Evolutionary conservation across 2,329 filamentous ascomycete genomes (phyloP), one percentile per base, ranked within the genome.

Genomic region (Neofusicoccum umdonicola): DNA sequence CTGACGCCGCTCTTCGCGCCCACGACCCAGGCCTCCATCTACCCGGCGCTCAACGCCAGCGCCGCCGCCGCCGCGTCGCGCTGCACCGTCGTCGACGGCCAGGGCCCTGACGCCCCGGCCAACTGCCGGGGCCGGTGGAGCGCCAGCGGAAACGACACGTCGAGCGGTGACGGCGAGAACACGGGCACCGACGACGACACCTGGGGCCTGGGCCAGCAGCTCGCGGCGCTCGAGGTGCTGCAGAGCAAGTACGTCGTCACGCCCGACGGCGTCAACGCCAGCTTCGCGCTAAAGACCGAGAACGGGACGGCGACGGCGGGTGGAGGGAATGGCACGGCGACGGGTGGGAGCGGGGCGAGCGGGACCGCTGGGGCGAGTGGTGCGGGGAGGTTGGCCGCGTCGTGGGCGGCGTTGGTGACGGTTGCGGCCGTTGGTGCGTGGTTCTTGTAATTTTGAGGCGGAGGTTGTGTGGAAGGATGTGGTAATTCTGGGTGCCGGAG

Each of bases 191-290:
- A 22, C 68, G 84, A 86, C 69, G 78, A 80, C n/a, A 78, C 74
- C 17, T 39, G 42, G 12, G 85, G 85, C 48, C 84, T 86, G 9
- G 85, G 85, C 12, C 83, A 88, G 73, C 82, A 87, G 74, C 86
- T 88, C 83, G 80, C 80, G 65, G 85, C 83, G 4, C 74, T 88
- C 27, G 84, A 85, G 65, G 80, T 84, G 58, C 77, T 87, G 60
- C 78, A 84, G 75, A 74, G 37, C 76, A 79, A 11, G 31, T 50
- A 22, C 6, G 42, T 61, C 12, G 8, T 56, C 11, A 11, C 17
- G 17, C 17, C 17, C 19, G 52, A 31, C 5, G 52, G 52, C 13
- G 52, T 56, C 5, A 56, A 42, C 19, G 34, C 17, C 12, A 42
- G 52, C n/a, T 27, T 56, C 13, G 37, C 12, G 52, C 52, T 56